phyloP scores from a whole-genome alignment of 192 early-diverging fungal genomes.

The Coemansia sp. region DNA sequence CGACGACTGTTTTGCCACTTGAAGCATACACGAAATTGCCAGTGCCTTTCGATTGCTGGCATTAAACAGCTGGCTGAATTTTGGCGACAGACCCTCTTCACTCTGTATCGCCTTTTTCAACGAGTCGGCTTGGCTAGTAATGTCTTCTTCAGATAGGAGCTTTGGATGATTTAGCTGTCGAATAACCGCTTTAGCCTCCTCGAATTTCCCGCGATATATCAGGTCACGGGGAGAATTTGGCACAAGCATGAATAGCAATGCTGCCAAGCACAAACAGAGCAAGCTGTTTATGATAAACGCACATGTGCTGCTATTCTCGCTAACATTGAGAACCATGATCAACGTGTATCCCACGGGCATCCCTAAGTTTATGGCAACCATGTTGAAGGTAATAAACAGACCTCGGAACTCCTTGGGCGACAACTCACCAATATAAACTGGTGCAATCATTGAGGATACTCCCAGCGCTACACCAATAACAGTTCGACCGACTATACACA shows the following conservation, averaged over 20 bases:
- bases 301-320: constrained; percentile 10
- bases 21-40: constrained; percentile 25
- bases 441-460: constrained; percentile 32
- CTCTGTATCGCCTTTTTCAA: constrained; percentile 12
- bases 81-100: constrained; percentile 8
- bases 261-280: constrained; percentile 13
- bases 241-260: constrained; percentile 16
- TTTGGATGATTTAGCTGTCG: constrained; percentile 19
- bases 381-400: constrained; percentile 32
- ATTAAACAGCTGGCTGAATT: constrained; percentile 27
- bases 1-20: constrained; percentile 32
- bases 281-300: constrained; percentile 19
- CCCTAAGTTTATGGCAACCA: constrained; percentile 27
- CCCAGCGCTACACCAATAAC: constrained; percentile 29
- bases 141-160: constrained; percentile 1
- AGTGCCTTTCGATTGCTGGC: constrained; percentile 13
- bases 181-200: constrained; percentile 24
- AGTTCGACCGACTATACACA: constrained; percentile 25
- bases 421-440: constrained; percentile 37
- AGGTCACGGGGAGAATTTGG: constrained; percentile 43
- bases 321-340: constrained; percentile 3
- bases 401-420: constrained; percentile 38
- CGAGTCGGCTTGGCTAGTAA: constrained; percentile 3
- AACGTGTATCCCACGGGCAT: constrained; percentile 26
- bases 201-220: constrained; percentile 14